Base-by-base conservation (phyloP, 768 basidiomycete genomes). In the Sporobolomyces pararoseus region DNA sequence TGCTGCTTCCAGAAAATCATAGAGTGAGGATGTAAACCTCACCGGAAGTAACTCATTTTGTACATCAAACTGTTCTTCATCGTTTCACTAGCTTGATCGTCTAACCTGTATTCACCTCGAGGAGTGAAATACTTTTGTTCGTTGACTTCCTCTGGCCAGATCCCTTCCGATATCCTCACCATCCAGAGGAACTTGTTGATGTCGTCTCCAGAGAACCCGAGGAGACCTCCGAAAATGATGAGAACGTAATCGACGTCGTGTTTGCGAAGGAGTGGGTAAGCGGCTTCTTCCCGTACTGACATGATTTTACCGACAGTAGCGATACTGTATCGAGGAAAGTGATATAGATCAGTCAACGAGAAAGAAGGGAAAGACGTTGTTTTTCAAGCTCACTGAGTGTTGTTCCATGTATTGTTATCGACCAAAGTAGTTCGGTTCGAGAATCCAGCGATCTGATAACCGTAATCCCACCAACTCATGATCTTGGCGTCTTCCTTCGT, bases 401-500 rank as follows among this genome's bases (percentile, higher is more conserved):
- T 98, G 81, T 99, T 98, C 96, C 96, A 98, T 0, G 96, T 99
- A 79, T 98, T 97, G 82, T 99, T 98, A 80, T 99, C 95, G 25
- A 98, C 95, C 74, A 98, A 81, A 1, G 95, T 98, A 19, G 92
- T 88, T 52, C 95, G 83, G 81, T 98, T 93, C 29, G 96, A 94
- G 90, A 98, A 96, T 47, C 96, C 96, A 47, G 96, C 96, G 77
- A 98, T 97, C 80, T 98, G 95, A 79, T 99, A 98, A 34, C 95
- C 96, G 75, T 98, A 99, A 81, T 98, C 96, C 96, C 96, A 98
- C 96, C 96, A 99, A 70, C 89, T 91, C 92, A 95, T 94, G 31
- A 98, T 88, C 37, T 98, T 94, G 7, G 92, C 87, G 69, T 90
- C 88, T 79, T 92, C 83, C 7, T 88, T 84, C 3, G 96, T 99